A percentile compares a stretch with the other conserved stretches of the same genome.
phyloP scores from a whole-genome alignment of 1,284 basidiomycete genomes.

The Naganishia liquefaciens region DNA sequence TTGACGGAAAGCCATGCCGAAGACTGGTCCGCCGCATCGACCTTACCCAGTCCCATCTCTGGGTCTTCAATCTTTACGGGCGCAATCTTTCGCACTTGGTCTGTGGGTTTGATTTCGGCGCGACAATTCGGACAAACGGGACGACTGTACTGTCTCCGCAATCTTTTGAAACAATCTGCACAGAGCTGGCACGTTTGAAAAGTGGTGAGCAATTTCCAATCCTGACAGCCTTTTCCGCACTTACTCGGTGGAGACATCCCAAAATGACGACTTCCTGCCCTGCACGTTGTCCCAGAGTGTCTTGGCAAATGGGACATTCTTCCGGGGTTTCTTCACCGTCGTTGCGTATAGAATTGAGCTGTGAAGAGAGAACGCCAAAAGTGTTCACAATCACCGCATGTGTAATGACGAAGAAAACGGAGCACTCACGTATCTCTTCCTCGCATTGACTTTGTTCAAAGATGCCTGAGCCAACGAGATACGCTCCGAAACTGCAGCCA shows the following conservation, averaged over 20 bases:
- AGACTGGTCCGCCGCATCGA: constrained; percentile 40
- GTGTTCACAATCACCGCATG: background rate
- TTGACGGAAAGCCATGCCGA: constrained; percentile 33
- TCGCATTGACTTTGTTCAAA: constrained; percentile 17
- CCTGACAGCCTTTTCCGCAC: background rate
- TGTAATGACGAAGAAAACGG: background rate
- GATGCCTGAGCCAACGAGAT: constrained; percentile 6
- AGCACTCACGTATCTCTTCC: constrained; percentile 13
- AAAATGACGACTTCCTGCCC: constrained; percentile 18
- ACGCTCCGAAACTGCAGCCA: background rate
- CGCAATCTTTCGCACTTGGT: constrained; percentile 7
- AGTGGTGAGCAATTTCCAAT: background rate
- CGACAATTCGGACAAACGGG: constrained; percentile 17
- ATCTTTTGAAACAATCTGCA: constrained; percentile 6
- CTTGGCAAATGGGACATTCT: constrained; percentile 24
- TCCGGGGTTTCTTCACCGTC: constrained; percentile 10
- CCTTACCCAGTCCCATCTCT: constrained; percentile 37
- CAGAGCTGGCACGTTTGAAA: background rate
- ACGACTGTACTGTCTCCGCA: background rate
- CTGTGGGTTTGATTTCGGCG: background rate
- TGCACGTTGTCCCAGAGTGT: constrained; percentile 8
- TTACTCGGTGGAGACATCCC: constrained; percentile 16
- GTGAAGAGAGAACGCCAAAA: background rate
- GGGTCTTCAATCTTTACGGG: constrained; percentile 21
- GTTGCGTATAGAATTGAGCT: constrained; percentile 20